These are phyloP conservation scores for Carex littledalei DNA, from an alignment of 176 grass and related monocot genomes.

Conservation along the genomic window DNA sequence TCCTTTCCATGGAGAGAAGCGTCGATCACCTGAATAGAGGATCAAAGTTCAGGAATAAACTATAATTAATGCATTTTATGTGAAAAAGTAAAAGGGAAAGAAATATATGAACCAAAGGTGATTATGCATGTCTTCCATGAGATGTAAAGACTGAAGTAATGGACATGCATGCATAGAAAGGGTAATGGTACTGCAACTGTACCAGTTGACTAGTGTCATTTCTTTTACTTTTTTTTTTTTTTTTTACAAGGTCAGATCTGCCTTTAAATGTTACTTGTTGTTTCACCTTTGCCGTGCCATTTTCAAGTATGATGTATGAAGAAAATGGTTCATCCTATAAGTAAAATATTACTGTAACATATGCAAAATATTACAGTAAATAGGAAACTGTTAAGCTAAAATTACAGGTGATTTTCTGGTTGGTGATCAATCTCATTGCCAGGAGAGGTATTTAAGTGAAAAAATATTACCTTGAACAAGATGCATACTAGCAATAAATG, in stretches of 20 bases:
- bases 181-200: background rate
- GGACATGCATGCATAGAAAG: background rate
- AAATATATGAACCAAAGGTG: background rate
- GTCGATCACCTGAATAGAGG: slow-evolving; percentile 57
- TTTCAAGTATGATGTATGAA: slow-evolving; percentile 1
- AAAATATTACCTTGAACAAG: slow-evolving; percentile 82
- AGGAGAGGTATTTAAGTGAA: slow-evolving; percentile 14
- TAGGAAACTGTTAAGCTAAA: background rate
- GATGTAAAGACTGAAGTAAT: background rate
- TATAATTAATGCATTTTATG: background rate
- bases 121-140: background rate
- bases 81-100: slow-evolving; percentile 10
- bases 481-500: slow-evolving; percentile 94
- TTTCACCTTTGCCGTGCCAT: background rate
- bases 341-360: background rate
- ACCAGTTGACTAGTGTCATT: background rate
- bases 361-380: background rate
- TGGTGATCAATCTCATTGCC: background rate
- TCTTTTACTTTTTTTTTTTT: background rate
- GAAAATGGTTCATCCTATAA: background rate
- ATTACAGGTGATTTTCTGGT: background rate
- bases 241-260: background rate
- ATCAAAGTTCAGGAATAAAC: slow-evolving; percentile 13
- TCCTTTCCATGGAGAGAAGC: slow-evolving; percentile 91
- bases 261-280: background rate